Conservation (phyloP, 164 flowering plant genomes). For the Tinospora cordifolia region DNA sequence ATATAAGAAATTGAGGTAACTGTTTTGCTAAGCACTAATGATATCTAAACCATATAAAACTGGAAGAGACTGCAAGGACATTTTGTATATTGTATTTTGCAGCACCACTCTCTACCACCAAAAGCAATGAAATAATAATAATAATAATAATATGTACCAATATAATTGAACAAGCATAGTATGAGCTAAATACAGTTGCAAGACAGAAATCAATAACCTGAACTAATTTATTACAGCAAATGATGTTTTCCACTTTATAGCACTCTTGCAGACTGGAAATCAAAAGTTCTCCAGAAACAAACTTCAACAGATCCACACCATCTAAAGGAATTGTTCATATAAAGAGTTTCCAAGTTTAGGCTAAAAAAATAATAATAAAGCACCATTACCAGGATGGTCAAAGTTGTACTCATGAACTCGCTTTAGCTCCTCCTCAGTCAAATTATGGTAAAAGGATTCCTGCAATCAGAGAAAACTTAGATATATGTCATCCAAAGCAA, state of each 20-base stretch:
- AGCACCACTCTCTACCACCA: neutral
- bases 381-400: constrained; percentile 86
- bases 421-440: constrained; percentile 64
- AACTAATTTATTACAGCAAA: neutral
- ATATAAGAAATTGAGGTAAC: neutral
- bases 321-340: neutral
- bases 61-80: neutral
- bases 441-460: constrained; percentile 91
- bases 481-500: neutral
- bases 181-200: neutral
- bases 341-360: neutral
- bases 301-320: constrained; percentile 2
- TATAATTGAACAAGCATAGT: neutral
- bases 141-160: no score
- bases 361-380: constrained; percentile 3
- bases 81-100: neutral
- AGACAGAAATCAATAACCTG: neutral
- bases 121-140: neutral
- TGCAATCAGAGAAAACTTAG: constrained; percentile 27
- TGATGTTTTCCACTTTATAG: neutral
- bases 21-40: neutral
- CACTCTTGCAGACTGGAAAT: neutral
- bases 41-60: neutral
- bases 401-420: constrained; percentile 87
- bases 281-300: neutral